Evolutionary conservation across 768 basidiomycete species (phyloP).

Genomic region (Agaricus subrufescens): DNA sequence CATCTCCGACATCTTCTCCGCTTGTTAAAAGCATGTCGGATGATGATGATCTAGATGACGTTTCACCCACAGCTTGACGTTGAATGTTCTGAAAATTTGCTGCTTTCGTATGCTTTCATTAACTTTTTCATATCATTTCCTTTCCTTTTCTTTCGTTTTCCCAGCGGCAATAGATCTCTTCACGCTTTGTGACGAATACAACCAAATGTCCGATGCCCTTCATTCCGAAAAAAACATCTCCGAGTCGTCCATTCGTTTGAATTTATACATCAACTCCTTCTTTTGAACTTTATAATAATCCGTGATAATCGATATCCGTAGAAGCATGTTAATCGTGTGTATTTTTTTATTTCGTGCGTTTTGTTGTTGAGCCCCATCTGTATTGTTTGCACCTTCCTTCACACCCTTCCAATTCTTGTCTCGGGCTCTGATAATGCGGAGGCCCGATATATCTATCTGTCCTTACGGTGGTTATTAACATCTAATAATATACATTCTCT

Average conservation of each 20-base stretch:
- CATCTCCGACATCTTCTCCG: slow-evolving; percentile 9
- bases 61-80: not conserved
- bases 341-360: slow-evolving; percentile 4
- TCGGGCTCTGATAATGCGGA: slow-evolving; percentile 10
- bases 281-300: slow-evolving; percentile 5
- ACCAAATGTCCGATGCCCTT: slow-evolving; percentile 5
- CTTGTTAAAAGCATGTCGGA: not conserved
- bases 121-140: not conserved
- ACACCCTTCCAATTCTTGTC: slow-evolving; percentile 2
- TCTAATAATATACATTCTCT: not conserved
- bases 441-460: slow-evolving; percentile 5
- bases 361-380: not conserved
- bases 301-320: not conserved
- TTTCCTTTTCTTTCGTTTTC: slow-evolving; percentile 5
- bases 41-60: slow-evolving; percentile 13
- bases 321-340: slow-evolving; percentile 1
- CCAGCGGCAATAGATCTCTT: slow-evolving; percentile 6
- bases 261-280: slow-evolving; percentile 1
- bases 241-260: slow-evolving; percentile 1
- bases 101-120: not conserved
- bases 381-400: slow-evolving; percentile 4
- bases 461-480: slow-evolving; percentile 7
- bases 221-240: slow-evolving; percentile 3
- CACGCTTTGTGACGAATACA: slow-evolving; percentile 8
- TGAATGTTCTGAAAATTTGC: not conserved